Evolutionary conservation across 225 moss, liverwort and hornwort genomes (phyloP).

Genomic region (Sphagnum contortum): DNA sequence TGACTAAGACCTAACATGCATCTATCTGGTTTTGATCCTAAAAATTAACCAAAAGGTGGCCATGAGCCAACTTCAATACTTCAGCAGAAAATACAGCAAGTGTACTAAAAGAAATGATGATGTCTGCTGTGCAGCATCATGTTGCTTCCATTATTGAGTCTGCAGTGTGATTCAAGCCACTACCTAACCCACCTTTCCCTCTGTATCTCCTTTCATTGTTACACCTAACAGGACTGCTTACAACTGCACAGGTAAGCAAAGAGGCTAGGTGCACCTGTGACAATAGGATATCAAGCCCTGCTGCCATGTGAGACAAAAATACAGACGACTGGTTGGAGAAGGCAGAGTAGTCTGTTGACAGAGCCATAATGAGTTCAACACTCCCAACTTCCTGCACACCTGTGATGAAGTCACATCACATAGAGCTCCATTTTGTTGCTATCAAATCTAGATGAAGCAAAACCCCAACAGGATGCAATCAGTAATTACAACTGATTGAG

Average conservation of each 20-base stretch:
- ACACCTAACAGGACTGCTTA: background rate
- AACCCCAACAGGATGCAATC: background rate
- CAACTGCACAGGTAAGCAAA: background rate
- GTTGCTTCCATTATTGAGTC: background rate
- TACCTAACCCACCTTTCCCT: background rate
- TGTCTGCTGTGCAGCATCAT: too few relatives aligned
- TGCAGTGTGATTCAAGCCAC: background rate
- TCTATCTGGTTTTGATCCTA: too few relatives aligned
- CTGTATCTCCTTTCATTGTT: background rate
- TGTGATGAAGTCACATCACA: constrained; percentile 11
- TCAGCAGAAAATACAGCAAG: background rate
- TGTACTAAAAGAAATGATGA: background rate
- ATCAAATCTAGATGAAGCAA: background rate
- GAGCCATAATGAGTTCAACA: constrained; percentile 51
- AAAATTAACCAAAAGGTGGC: too few relatives aligned
- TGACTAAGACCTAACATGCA: too few relatives aligned
- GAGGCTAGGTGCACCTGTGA: constrained; percentile 41
- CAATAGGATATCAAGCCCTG: constrained; percentile 39
- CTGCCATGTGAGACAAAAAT: constrained; percentile 66
- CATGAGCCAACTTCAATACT: background rate
- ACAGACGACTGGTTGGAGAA: constrained; percentile 35
- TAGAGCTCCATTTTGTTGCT: background rate
- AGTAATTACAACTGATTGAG: background rate
- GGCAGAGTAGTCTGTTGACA: constrained; percentile 44
- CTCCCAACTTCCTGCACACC: constrained; percentile 45